Evolutionary conservation across 169 alveolate species (phyloP).

Genomic region (Eimeria nieschulzi): DNA sequence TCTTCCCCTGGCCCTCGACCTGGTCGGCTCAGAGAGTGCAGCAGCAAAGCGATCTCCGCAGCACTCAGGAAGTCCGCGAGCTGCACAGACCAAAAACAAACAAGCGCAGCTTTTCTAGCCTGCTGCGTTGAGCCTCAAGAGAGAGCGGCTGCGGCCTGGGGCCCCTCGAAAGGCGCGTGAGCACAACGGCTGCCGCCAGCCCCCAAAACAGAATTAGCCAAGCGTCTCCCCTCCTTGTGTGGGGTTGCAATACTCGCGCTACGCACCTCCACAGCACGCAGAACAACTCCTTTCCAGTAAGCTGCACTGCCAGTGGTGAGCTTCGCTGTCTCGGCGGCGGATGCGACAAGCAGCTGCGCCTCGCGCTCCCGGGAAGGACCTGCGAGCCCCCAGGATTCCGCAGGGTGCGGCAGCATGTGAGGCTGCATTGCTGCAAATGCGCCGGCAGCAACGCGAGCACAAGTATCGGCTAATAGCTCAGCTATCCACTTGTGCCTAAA

Average conservation of each 20-base stretch:
- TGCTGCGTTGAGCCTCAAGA: neutral
- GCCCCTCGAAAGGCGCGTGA: neutral
- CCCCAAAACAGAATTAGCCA: no score
- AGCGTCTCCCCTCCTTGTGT: no score
- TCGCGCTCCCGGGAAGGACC: no score
- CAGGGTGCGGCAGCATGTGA: no score
- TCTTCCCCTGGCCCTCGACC: neutral
- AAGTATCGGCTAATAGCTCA: no score
- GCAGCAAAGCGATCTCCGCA: neutral
- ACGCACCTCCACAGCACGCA: constrained; percentile 21
- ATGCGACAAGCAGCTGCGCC: neutral
- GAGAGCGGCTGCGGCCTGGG: neutral
- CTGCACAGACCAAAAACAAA: neutral
- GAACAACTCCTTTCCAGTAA: neutral
- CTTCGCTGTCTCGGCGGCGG: constrained; percentile 11
- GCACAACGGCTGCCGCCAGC: no score
- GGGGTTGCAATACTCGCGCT: neutral
- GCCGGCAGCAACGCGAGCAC: no score
- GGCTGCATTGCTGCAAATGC: no score
- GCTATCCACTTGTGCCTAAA: no score
- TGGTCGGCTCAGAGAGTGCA: constrained; percentile 12
- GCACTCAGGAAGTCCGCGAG: neutral
- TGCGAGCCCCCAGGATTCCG: no score
- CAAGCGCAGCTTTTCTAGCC: neutral
- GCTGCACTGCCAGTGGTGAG: neutral